These are phyloP conservation scores for Paecilomyces dactylethromorphus DNA, from an alignment of 2,329 filamentous ascomycete species.

Conservation along the genomic window DNA sequence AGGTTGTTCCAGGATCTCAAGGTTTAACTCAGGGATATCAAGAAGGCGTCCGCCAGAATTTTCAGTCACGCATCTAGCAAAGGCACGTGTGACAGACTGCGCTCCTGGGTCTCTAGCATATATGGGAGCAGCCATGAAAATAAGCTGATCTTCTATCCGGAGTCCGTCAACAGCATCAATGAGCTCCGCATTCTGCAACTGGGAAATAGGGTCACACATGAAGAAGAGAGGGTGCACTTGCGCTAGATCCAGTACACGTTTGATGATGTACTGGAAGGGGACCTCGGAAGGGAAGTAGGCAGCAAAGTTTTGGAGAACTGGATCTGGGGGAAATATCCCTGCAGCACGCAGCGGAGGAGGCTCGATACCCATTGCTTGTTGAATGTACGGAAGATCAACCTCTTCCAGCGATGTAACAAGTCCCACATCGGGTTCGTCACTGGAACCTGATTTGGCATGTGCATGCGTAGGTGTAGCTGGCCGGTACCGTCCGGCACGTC, in stretches of 20 bases:
- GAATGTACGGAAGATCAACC: conserved; percentile 60
- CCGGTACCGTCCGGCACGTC: conserved; percentile 80
- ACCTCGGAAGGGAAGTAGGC: conserved; percentile 74
- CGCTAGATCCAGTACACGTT: conserved; percentile 65
- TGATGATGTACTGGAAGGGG: conserved; percentile 75
- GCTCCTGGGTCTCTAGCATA: conserved; percentile 42
- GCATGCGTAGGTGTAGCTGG: conserved; percentile 54
- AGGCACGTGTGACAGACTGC: conserved; percentile 49
- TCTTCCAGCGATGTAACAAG: conserved; percentile 72
- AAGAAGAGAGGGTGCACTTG: conserved; percentile 61
- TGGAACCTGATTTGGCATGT: conserved; percentile 9
- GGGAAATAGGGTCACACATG: conserved; percentile 59
- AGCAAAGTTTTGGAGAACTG: conserved; percentile 68
- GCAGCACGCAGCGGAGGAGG: conserved; percentile 63
- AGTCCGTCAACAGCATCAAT: conserved; percentile 66
- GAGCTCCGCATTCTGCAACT: conserved; percentile 61
- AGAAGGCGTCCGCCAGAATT: conserved; percentile 62
- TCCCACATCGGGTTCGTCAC: conserved; percentile 46
- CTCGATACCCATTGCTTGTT: conserved; percentile 55
- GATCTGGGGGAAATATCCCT: conserved; percentile 65
- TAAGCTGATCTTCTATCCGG: conserved; percentile 65
- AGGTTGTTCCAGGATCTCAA: conserved; percentile 64
- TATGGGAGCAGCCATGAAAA: conserved; percentile 67
- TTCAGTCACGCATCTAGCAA: conserved; percentile 64
- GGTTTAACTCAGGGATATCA: conserved; percentile 61